Percentiles rank a stretch among this genome's conserved stretches.
Conservation (phyloP, 495 filamentous ascomycete genomes). For the Penicillium turbatum region DNA sequence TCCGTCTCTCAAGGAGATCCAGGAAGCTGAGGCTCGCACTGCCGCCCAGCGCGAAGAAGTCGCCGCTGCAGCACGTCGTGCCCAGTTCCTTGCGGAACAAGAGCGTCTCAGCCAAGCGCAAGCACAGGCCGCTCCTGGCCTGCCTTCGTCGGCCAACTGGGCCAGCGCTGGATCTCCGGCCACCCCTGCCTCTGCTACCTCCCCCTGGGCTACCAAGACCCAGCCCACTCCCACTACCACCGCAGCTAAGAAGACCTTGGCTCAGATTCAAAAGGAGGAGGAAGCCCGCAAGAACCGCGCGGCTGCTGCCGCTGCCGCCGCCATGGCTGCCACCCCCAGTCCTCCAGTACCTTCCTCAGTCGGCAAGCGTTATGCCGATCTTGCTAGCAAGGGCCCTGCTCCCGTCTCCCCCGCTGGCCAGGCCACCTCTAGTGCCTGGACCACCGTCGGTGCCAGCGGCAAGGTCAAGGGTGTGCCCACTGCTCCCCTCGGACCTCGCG, state of each 20-base stretch:
- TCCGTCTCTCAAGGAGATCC: slow-evolving; percentile 93
- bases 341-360: slow-evolving; percentile 47
- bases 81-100: slow-evolving; percentile 63
- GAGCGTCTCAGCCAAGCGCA: slow-evolving; percentile 71
- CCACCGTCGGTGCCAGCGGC: slow-evolving; percentile 90
- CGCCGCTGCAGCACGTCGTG: slow-evolving; percentile 74
- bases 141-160: slow-evolving; percentile 90
- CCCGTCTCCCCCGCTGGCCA: slow-evolving; percentile 27
- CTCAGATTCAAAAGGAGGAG: slow-evolving; percentile 96
- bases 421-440: slow-evolving; percentile 68
- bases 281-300: slow-evolving; percentile 77
- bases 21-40: slow-evolving; percentile 88
- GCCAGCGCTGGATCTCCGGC: slow-evolving; percentile 66
- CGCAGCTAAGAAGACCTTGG: slow-evolving; percentile 78
- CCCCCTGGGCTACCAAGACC: slow-evolving; percentile 63
- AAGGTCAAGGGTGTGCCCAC: slow-evolving; percentile 73
- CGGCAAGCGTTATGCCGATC: slow-evolving; percentile 91
- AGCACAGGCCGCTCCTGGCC: slow-evolving; percentile 56
- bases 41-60: slow-evolving; percentile 87
- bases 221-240: slow-evolving; percentile 40
- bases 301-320: slow-evolving; percentile 52
- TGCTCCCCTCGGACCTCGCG: slow-evolving; percentile 52
- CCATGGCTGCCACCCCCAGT: slow-evolving; percentile 44
- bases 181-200: slow-evolving; percentile 49
- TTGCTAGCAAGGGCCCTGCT: slow-evolving; percentile 73